A percentile compares a stretch with the other conserved stretches of the same genome.
Conservation (phyloP, 371 early-diverging fungal genomes). For the Capillidium heterosporum region DNA sequence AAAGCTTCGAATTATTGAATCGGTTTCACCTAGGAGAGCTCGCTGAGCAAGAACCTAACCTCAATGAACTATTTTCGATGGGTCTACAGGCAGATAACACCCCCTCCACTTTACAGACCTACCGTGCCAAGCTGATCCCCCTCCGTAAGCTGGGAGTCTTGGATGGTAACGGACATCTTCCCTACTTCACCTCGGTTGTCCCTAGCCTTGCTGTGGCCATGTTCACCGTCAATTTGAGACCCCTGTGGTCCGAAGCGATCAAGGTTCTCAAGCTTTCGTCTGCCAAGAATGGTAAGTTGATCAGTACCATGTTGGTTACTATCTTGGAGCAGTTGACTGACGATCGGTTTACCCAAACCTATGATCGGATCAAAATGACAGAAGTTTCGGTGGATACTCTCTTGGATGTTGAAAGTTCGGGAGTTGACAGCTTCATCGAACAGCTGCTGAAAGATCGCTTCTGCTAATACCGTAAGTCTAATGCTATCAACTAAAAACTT, state of each 20-base stretch:
- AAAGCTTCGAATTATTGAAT: not conserved
- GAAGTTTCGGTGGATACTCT: slow-evolving; percentile 12
- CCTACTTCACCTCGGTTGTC: not conserved
- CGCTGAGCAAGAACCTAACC: not conserved
- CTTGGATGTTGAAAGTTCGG: not conserved
- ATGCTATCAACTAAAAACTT: not conserved
- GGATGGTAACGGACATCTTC: not conserved
- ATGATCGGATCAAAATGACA: slow-evolving; percentile 27
- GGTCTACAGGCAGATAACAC: slow-evolving; percentile 9
- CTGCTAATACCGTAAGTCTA: not conserved
- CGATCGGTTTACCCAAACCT: slow-evolving; percentile 21
- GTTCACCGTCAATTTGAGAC: slow-evolving; percentile 54
- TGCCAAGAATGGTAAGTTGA: slow-evolving; percentile 22
- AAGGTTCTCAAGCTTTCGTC: slow-evolving; percentile 33
- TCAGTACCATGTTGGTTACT: slow-evolving; percentile 40
- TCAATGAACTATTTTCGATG: not conserved
- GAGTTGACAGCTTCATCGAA: not conserved
- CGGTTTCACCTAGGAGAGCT: not conserved
- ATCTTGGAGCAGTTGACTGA: slow-evolving; percentile 35
- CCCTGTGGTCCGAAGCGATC: slow-evolving; percentile 67
- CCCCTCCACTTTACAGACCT: slow-evolving; percentile 30
- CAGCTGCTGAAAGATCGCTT: not conserved
- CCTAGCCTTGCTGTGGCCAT: slow-evolving; percentile 16
- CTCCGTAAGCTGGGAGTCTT: slow-evolving; percentile 25
- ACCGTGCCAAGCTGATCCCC: slow-evolving; percentile 60